Base-by-base conservation (phyloP, 2,329 filamentous ascomycete genomes). In the Botrytis paeoniae region DNA sequence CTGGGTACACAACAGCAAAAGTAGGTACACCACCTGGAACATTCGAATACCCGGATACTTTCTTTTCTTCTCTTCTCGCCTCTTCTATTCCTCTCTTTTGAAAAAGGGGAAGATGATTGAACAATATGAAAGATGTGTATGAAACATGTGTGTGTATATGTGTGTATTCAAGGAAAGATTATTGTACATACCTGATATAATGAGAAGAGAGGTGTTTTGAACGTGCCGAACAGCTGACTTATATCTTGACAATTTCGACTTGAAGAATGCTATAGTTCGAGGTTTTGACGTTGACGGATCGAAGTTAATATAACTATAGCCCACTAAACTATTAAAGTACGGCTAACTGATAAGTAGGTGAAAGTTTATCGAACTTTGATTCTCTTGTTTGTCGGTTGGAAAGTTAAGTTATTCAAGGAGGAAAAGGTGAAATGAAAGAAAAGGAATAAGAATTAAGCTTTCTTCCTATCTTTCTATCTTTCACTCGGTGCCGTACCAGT, bases 391-490 rank as follows among this genome's bases (percentile, higher is more conserved):
- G 32, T 66, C 45, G 12, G 29, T 66, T 2, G 43, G 18, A 39
- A n/a, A n/a, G 48, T 20, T 37, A n/a, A n/a, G 48, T 20, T 37
- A 25, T 14, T 61, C 20, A 25, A 61, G 59, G 59, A 37, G 59
- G 59, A 37, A 25, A 4, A n/a, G 6, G 35, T 39, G 35, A 20
- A 12, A 12, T 39, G 10, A 29, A 22, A 25, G 43, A n/a, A 20
- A 5, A 37, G 51, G 25, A 39, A 39, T 1, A 39, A 29, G 32
- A 66, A 25, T 37, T 16, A 51, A 66, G 64, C 32, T 54, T 66
- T n/a, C 48, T 51, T 51, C n/a, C 48, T 51, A 51, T 35, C 63
- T 66, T 54, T 39, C 64, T 68, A 54, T 57, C 45, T 54, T 54
- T 29, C 35, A 14, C n/a, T 57, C 32, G 25, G 35, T 32, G 18